These are phyloP conservation scores for Brettanomyces nanus DNA, from an alignment of 805 yeast genomes.

Conservation along the genomic window DNA sequence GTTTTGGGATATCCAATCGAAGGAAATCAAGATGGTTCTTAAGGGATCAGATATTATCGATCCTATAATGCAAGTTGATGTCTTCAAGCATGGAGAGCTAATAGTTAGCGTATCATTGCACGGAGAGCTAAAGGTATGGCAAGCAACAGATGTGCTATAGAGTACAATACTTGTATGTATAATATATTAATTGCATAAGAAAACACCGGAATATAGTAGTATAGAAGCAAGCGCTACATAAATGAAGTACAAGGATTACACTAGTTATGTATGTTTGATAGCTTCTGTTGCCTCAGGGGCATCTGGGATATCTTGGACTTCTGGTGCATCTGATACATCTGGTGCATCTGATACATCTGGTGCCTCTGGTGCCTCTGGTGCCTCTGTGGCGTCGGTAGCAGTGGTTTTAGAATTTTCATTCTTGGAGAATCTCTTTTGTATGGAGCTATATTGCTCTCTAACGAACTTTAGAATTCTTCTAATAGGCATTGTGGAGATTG, in stretches of 20 bases:
- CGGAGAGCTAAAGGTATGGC: conserved; percentile 25
- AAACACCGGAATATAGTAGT: too few species aligned
- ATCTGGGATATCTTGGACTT: too few species aligned
- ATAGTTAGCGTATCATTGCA: conserved; percentile 26
- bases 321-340: too few species aligned
- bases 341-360: too few species aligned
- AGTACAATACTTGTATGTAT: too few species aligned
- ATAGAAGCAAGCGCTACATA: too few species aligned
- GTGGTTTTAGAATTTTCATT: conserved; percentile 7
- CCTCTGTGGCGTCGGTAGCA: conserved; percentile 5
- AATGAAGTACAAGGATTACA: too few species aligned
- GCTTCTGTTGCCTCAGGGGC: too few species aligned
- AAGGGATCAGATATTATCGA: conserved; percentile 10
- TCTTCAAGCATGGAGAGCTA: conserved; percentile 27
- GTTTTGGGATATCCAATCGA: conserved; percentile 63
- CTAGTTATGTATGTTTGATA: too few species aligned
- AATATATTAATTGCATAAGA: too few species aligned
- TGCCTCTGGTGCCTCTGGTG: too few species aligned
- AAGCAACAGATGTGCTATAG: too few species aligned
- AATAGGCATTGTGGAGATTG: conserved; percentile 23
- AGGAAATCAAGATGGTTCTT: conserved; percentile 31
- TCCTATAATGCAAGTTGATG: conserved; percentile 35
- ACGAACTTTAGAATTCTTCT: conserved; percentile 25
- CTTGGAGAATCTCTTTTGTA: conserved; percentile 22
- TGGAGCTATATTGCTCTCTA: conserved; percentile 24